Evolutionary conservation across 2,329 filamentous ascomycete species (phyloP).

Genomic region (Hypoxylon sp.): DNA sequence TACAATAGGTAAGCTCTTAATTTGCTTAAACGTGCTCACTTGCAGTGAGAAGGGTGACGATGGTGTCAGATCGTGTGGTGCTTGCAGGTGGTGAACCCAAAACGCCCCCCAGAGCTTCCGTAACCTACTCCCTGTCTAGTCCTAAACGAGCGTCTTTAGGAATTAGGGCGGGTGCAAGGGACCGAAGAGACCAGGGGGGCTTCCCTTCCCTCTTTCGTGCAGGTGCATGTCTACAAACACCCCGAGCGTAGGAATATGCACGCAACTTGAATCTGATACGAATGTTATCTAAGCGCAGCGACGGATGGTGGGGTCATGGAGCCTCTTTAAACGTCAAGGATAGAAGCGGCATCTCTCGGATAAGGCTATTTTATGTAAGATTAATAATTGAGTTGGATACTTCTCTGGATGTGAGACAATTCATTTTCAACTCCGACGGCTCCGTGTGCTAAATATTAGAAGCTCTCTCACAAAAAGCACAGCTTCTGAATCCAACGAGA

Average conservation of each 20-base stretch:
- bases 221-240: constrained; percentile 11
- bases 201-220: constrained; percentile 28
- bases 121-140: constrained; percentile 9
- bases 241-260: constrained; percentile 9
- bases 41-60: constrained; percentile 30
- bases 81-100: constrained; percentile 16
- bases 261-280: constrained; percentile 7
- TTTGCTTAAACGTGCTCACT: constrained; percentile 61
- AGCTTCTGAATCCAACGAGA: neutral
- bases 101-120: constrained; percentile 21
- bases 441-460: constrained; percentile 1
- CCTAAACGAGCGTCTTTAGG: constrained; percentile 21
- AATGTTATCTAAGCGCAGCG: constrained; percentile 13
- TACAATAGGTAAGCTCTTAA: constrained; percentile 48
- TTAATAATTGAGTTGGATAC: constrained; percentile 20
- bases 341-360: constrained; percentile 37
- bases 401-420: constrained; percentile 7
- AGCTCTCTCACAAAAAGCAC: neutral
- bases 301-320: constrained; percentile 29
- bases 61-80: constrained; percentile 39
- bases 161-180: neutral
- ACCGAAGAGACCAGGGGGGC: constrained; percentile 3
- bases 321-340: constrained; percentile 18
- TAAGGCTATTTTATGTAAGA: constrained; percentile 12
- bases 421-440: constrained; percentile 11